phyloP scores from a whole-genome alignment of 306 rosid species.

The Vigna unguiculata region DNA sequence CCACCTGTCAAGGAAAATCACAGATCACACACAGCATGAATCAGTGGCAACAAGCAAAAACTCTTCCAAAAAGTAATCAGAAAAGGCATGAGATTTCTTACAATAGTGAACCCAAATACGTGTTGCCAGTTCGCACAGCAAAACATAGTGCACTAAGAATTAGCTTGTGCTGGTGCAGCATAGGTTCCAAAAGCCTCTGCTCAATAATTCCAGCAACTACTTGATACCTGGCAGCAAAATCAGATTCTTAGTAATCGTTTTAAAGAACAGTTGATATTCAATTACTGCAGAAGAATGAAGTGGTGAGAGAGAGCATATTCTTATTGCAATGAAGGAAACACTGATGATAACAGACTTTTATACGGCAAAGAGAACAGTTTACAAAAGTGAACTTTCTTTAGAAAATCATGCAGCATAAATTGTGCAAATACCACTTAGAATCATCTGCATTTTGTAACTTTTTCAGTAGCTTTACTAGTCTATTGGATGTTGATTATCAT shows the following conservation, averaged over 20 bases:
- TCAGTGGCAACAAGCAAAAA: background rate
- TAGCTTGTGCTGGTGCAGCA: constrained; percentile 83
- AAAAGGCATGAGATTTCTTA: constrained; percentile 48
- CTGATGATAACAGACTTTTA: background rate
- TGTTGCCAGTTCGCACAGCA: constrained; percentile 86
- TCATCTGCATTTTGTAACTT: background rate
- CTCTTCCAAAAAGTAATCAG: constrained; percentile 8
- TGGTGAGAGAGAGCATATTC: constrained; percentile 9
- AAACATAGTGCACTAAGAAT: constrained; percentile 74
- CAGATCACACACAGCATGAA: constrained; percentile 31
- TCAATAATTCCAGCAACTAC: constrained; percentile 81
- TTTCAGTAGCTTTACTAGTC: background rate
- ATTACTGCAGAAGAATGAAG: background rate
- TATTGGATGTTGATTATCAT: background rate
- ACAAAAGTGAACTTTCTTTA: background rate
- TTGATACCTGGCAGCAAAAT: constrained; percentile 67
- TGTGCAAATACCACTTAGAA: background rate
- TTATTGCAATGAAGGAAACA: background rate
- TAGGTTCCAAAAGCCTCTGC: constrained; percentile 82
- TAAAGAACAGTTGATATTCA: background rate
- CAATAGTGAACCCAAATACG: constrained; percentile 86
- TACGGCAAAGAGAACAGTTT: constrained; percentile 8
- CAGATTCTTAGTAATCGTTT: constrained; percentile 12
- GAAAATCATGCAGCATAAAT: background rate
- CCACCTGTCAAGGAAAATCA: constrained; percentile 66